Conservation (phyloP, 768 basidiomycete species). For the Galerina sulciceps region DNA sequence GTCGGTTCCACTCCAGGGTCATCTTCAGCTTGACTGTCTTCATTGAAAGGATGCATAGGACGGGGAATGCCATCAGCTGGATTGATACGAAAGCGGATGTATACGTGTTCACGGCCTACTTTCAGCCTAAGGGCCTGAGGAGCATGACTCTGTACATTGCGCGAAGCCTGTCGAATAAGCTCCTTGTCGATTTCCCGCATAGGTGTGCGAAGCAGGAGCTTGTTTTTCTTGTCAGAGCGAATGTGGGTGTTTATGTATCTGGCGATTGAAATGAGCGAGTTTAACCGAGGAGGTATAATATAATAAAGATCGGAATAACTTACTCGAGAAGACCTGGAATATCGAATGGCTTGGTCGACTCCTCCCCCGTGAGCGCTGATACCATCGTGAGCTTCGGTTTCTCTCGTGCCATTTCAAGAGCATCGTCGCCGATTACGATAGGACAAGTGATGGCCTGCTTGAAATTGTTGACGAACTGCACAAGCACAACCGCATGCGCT, state of each 20-base stretch:
- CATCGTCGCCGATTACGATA: slow-evolving; percentile 16
- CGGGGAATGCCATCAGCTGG: slow-evolving; percentile 2
- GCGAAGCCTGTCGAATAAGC: slow-evolving; percentile 19
- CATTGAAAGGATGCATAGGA: neutral
- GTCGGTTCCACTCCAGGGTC: neutral
- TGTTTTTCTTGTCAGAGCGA: slow-evolving; percentile 18
- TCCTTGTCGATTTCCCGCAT: slow-evolving; percentile 22
- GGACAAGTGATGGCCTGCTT: slow-evolving; percentile 19
- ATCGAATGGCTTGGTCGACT: slow-evolving; percentile 12
- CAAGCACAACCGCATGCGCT: slow-evolving; percentile 16
- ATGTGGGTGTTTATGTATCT: slow-evolving; percentile 25
- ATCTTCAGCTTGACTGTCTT: slow-evolving; percentile 9
- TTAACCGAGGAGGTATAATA: no score
- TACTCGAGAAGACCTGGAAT: slow-evolving; percentile 14
- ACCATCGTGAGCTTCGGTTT: slow-evolving; percentile 13
- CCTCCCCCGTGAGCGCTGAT: slow-evolving; percentile 20
- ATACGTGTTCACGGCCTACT: slow-evolving; percentile 18
- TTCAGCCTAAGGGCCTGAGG: slow-evolving; percentile 16
- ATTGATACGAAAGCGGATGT: slow-evolving; percentile 3
- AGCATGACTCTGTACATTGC: slow-evolving; percentile 9
- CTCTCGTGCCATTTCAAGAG: slow-evolving; percentile 12
- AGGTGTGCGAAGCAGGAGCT: slow-evolving; percentile 11
- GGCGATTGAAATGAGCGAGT: neutral
- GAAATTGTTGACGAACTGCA: slow-evolving; percentile 19
- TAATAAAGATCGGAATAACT: neutral